Evolutionary conservation across 208 protist species (phyloP).

Genomic region (Naegleria fowleri): DNA sequence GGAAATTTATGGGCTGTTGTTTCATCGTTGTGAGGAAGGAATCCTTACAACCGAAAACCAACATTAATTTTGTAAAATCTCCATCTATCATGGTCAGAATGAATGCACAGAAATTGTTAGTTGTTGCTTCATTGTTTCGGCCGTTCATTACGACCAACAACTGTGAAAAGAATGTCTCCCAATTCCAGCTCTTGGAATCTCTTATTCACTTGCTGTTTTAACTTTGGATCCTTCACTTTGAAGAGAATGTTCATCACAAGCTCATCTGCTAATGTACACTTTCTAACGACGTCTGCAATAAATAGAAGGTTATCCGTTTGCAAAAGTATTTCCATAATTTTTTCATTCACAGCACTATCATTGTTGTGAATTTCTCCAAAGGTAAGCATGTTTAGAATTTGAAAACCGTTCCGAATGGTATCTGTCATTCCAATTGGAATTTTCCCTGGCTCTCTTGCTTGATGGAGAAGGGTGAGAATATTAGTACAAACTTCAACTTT

Average conservation of each 20-base stretch:
- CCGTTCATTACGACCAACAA: not conserved
- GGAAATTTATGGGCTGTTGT: too few relatives aligned
- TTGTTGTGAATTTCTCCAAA: not conserved
- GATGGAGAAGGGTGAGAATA: not conserved
- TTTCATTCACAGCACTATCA: not conserved
- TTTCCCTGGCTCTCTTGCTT: not conserved
- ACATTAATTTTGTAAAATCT: too few relatives aligned
- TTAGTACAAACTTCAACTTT: not conserved
- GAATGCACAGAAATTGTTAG: too few relatives aligned
- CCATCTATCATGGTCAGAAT: too few relatives aligned
- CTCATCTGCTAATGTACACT: not conserved
- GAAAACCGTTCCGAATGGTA: not conserved
- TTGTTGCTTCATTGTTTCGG: too few relatives aligned
- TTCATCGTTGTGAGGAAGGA: too few relatives aligned
- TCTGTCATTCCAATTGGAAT: conserved; percentile 15
- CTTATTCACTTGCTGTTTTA: not conserved
- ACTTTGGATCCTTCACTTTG: not conserved
- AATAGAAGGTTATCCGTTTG: not conserved
- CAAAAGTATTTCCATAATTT: not conserved
- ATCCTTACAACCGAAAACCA: too few relatives aligned
- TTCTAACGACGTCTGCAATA: not conserved
- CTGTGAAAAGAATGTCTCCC: not conserved
- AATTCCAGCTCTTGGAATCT: not conserved
- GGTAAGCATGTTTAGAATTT: not conserved
- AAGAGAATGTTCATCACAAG: not conserved